These are phyloP conservation scores for Piper longum DNA, from an alignment of 164 flowering plant species.

Conservation along the genomic window DNA sequence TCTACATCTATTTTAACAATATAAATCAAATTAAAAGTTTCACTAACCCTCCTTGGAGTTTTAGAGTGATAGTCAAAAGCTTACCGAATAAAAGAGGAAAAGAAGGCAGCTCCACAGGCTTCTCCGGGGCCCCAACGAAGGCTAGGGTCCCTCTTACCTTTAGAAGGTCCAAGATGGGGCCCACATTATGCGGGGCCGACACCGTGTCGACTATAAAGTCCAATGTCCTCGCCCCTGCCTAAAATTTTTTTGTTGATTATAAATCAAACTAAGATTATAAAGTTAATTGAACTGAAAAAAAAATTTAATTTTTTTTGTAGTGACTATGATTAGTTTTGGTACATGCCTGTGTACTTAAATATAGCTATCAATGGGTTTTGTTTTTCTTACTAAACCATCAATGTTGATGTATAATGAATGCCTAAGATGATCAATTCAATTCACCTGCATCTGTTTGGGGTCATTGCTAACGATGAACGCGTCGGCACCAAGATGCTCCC, in stretches of 20 bases:
- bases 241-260: too few species aligned
- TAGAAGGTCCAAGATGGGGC: slow-evolving; percentile 26
- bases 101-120: slow-evolving; percentile 27
- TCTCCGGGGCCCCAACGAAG: slow-evolving; percentile 32
- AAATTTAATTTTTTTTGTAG: background rate
- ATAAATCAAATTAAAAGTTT: background rate
- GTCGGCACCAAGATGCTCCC: slow-evolving; percentile 46
- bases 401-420: background rate
- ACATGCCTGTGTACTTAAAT: too few species aligned
- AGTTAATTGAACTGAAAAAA: slow-evolving; percentile 16
- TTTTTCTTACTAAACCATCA: background rate
- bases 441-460: slow-evolving; percentile 43
- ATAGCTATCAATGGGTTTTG: too few species aligned
- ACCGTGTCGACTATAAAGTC: slow-evolving; percentile 43
- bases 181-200: slow-evolving; percentile 24
- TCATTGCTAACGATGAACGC: slow-evolving; percentile 52
- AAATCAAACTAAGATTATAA: too few species aligned
- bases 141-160: slow-evolving; percentile 32
- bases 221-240: slow-evolving; percentile 13
- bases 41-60: background rate
- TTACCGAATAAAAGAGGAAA: slow-evolving; percentile 33
- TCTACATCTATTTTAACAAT: too few species aligned
- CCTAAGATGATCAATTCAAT: background rate
- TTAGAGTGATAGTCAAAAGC: background rate
- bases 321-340: background rate